A percentile compares a stretch with the other conserved stretches of the same genome.
Conservation (phyloP, 2,329 filamentous ascomycete species). For the Rachicladosporium sp. region DNA sequence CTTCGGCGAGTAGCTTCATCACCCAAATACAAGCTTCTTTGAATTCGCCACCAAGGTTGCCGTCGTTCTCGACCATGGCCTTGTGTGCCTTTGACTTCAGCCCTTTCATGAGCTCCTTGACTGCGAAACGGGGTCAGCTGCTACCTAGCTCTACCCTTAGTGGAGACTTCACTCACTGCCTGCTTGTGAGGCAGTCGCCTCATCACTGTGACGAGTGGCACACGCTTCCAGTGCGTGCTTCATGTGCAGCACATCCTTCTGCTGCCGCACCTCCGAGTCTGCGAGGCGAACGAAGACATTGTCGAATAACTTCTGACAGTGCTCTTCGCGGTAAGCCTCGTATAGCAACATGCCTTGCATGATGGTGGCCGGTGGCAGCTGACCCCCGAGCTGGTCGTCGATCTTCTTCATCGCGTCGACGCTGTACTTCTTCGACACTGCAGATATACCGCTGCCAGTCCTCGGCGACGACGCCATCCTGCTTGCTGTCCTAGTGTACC, state of each 20-base stretch:
- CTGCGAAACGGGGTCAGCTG: background rate
- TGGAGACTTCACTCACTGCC: background rate
- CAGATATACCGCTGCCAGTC: background rate
- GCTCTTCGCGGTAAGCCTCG: slow-evolving; percentile 16
- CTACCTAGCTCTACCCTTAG: no score
- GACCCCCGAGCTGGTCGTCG: slow-evolving; percentile 9
- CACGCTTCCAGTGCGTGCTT: slow-evolving; percentile 1
- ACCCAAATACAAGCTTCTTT: no score
- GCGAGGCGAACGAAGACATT: slow-evolving; percentile 14
- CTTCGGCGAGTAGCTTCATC: slow-evolving; percentile 1
- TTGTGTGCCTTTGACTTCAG: no score
- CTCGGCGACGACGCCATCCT: no score
- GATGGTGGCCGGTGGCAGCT: slow-evolving; percentile 15
- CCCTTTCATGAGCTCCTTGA: background rate
- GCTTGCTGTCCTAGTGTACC: background rate
- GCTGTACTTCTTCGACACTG: background rate
- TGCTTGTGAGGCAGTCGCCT: background rate
- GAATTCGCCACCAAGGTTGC: background rate
- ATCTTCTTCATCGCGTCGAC: slow-evolving; percentile 7
- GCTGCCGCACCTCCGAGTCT: slow-evolving; percentile 5
- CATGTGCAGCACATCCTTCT: background rate
- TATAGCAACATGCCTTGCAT: slow-evolving; percentile 18
- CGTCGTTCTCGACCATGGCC: no score
- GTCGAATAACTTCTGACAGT: slow-evolving; percentile 17
- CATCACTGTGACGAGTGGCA: slow-evolving; percentile 1